Evolutionary conservation across 441 rosid species (phyloP).

Genomic region (Omphalea diandra): DNA sequence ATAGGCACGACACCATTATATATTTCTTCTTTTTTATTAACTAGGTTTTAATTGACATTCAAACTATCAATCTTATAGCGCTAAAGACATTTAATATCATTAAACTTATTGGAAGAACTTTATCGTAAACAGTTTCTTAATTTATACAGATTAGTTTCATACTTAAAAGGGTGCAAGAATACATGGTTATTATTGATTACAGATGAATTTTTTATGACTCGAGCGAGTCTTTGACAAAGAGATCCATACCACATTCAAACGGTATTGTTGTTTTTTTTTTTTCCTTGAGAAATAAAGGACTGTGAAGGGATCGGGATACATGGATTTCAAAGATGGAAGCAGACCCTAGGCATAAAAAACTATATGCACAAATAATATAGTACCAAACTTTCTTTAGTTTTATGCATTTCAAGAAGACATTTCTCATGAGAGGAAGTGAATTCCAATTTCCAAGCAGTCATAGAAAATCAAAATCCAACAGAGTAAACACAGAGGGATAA

Average conservation of each 20-base stretch:
- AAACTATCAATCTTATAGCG: too few species aligned
- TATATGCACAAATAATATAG: neutral
- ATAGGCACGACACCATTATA: constrained; percentile 7
- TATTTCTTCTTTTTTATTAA: neutral
- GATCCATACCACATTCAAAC: constrained; percentile 6
- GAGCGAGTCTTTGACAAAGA: too few species aligned
- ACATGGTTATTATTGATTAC: too few species aligned
- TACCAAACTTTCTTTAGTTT: constrained; percentile 14
- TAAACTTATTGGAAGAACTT: too few species aligned
- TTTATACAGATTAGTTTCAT: too few species aligned
- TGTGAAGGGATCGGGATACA: constrained; percentile 24
- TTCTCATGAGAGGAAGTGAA: constrained; percentile 34
- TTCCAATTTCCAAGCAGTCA: constrained; percentile 40
- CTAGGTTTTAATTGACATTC: too few species aligned
- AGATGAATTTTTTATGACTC: too few species aligned
- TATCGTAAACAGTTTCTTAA: too few species aligned
- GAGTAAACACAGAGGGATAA: constrained; percentile 41
- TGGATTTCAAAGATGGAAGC: constrained; percentile 52
- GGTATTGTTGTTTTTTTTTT: neutral
- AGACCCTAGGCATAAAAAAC: constrained; percentile 31
- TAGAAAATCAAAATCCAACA: constrained; percentile 33
- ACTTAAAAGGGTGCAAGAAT: too few species aligned
- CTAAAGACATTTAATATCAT: too few species aligned
- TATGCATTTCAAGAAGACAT: constrained; percentile 45
- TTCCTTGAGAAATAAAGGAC: too few species aligned